A percentile compares a stretch with the other conserved stretches of the same genome.
phyloP scores from a whole-genome alignment of 2,329 filamentous ascomycete genomes.

The Magnaporthales sp. region DNA sequence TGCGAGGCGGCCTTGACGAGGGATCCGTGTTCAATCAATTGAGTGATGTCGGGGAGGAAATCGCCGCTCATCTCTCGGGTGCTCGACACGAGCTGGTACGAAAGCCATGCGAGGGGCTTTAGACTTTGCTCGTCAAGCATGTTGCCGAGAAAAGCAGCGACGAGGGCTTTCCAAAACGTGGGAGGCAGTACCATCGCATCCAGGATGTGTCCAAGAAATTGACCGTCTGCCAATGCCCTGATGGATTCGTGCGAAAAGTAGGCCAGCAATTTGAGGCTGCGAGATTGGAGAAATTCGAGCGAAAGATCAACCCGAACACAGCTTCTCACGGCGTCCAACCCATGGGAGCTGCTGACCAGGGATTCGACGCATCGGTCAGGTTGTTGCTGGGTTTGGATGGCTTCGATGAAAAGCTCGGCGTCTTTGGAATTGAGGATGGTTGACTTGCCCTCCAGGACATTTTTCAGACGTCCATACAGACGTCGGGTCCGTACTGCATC shows the following conservation, averaged over 20 bases:
- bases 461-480: background rate
- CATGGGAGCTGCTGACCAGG: conserved; percentile 17
- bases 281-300: conserved; percentile 19
- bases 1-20: conserved; percentile 12
- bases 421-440: conserved; percentile 12
- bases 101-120: conserved; percentile 37
- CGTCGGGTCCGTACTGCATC: background rate
- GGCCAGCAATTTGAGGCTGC: conserved; percentile 23
- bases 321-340: conserved; percentile 16
- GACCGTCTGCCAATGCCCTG: conserved; percentile 39
- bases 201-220: conserved; percentile 38
- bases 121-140: conserved; percentile 23
- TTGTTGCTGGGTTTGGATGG: conserved; percentile 11
- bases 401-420: conserved; percentile 21
- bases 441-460: conserved; percentile 14
- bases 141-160: conserved; percentile 20
- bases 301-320: conserved; percentile 18
- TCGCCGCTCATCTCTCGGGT: conserved; percentile 14
- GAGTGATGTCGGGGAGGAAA: conserved; percentile 13
- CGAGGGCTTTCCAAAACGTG: conserved; percentile 42
- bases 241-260: conserved; percentile 32
- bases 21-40: conserved; percentile 14
- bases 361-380: conserved; percentile 18
- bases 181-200: conserved; percentile 39
- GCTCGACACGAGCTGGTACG: conserved; percentile 35